These are phyloP conservation scores for Uronychia binucleata DNA, from an alignment of 73 alveolate species.

Conservation along the genomic window DNA sequence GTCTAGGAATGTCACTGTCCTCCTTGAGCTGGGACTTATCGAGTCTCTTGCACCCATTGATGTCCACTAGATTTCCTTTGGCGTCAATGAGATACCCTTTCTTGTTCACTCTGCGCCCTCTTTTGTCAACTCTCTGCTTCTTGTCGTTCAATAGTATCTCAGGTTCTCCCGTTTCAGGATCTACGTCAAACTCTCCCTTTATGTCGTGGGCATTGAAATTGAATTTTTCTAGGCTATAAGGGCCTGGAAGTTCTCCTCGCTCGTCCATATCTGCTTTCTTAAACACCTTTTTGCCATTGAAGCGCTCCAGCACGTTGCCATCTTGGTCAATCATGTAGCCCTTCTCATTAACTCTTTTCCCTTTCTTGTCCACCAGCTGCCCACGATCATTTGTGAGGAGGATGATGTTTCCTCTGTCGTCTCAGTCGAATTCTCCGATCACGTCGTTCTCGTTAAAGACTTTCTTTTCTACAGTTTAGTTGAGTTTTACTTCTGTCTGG, in stretches of 20 bases:
- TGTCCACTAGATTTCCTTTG: conserved; percentile 45
- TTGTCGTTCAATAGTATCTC: neutral
- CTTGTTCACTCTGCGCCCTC: conserved; percentile 32
- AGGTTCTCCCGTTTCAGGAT: conserved; percentile 41
- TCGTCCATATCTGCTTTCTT: conserved; percentile 15
- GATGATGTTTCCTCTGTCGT: conserved; percentile 50
- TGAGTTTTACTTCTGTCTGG: conserved; percentile 4
- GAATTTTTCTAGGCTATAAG: conserved; percentile 22
- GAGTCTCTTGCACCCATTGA: conserved; percentile 42
- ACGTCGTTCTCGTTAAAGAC: conserved; percentile 58
- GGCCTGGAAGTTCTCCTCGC: conserved; percentile 47
- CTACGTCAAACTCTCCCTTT: conserved; percentile 23
- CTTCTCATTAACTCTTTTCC: conserved; percentile 49
- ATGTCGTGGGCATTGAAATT: conserved; percentile 28
- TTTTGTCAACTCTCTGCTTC: conserved; percentile 8
- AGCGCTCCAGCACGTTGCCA: conserved; percentile 42
- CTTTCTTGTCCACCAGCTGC: conserved; percentile 50
- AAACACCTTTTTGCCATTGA: conserved; percentile 6
- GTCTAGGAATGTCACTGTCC: conserved; percentile 47
- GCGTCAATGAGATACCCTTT: conserved; percentile 56
- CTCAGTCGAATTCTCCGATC: conserved; percentile 65
- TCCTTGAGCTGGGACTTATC: conserved; percentile 23
- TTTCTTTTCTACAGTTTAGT: conserved; percentile 33
- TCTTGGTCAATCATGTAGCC: conserved; percentile 49
- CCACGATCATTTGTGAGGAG: conserved; percentile 38